phyloP scores from a whole-genome alignment of 139 green algal genomes.

The Haematococcus lacustris region DNA sequence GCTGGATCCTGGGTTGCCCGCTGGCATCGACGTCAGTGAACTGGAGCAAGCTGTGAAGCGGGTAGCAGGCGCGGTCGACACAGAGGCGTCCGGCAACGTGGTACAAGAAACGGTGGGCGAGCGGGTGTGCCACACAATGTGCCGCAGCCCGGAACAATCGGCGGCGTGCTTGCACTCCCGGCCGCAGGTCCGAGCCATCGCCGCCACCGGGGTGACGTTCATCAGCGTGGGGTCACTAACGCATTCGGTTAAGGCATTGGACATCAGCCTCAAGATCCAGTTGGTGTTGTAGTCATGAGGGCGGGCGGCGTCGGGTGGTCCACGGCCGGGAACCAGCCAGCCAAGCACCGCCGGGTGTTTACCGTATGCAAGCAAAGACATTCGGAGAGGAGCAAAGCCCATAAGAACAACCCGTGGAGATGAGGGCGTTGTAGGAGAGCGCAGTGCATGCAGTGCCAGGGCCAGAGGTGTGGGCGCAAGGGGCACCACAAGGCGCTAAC shows the following conservation, averaged over 20 bases:
- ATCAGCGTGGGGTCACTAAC: constrained; percentile 89
- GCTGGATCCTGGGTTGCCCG: constrained; percentile 28
- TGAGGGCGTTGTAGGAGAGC: too few relatives aligned
- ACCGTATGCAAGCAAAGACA: too few relatives aligned
- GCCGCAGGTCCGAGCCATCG: constrained; percentile 50
- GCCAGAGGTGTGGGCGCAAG: too few relatives aligned
- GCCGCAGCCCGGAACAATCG: neutral
- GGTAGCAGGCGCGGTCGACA: constrained; percentile 60
- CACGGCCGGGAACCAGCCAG: neutral
- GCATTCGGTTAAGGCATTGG: constrained; percentile 86
- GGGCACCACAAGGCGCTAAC: too few relatives aligned
- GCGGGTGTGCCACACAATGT: neutral
- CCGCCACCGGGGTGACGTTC: constrained; percentile 81
- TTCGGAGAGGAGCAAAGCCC: too few relatives aligned
- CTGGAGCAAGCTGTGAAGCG: constrained; percentile 36
- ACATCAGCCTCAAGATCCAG: constrained; percentile 89
- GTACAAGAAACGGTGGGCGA: constrained; percentile 68
- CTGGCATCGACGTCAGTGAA: constrained; percentile 1
- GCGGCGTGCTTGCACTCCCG: neutral
- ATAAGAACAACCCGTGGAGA: too few relatives aligned
- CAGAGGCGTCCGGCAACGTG: constrained; percentile 94
- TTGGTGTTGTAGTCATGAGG: neutral
- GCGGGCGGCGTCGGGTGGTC: neutral
- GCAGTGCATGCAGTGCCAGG: too few relatives aligned
- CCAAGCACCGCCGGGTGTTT: too few relatives aligned